Base-by-base conservation (phyloP, 306 rosid species). In the Medicago arabica region DNA sequence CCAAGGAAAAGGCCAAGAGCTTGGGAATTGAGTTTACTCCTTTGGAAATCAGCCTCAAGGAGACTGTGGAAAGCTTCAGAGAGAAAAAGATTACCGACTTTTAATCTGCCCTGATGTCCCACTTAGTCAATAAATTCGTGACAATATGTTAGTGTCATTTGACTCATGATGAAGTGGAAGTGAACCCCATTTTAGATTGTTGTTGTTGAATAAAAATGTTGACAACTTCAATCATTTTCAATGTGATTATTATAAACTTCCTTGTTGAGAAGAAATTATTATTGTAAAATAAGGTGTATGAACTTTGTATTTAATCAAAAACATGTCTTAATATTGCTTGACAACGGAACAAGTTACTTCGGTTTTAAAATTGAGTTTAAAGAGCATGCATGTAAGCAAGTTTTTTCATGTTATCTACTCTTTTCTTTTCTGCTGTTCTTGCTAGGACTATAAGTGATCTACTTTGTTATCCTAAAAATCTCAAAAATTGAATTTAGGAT, bases 1-100 rank as follows among this genome's bases (percentile, higher is more conserved):
- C 93, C 23, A 85, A 85, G 67, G 96, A 84, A 67, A 93, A 82
- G 86, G 89, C 93, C 40, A 79, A 80, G 80, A 78, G 70, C 51
- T 85, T 93, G 75, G 98, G 98, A 53, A 77, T 91, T 75, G 88
- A 91, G 64, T 93, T 84, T 80, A 80, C 81, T 72, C 96, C 92
- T 40, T 51, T 89, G 50, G 87, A 84, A 50, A 80, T 85, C 58
- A 87, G 83, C 75, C 67, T 91, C 43, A 84, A 73, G 85, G 97
- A 91, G 59, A 88, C 93, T 31, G 91, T 93, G 67, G 98, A 93
- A 75, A 84, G 88, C 83, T 78, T 91, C 67, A 84, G 85, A 83
- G 87, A 83, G 25, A 93, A 86, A 83, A 79, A 75, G 16, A 80
- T 93, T 55, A 21, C 80, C 34, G 71, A 72, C 66, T 87, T 90